Evolutionary conservation across 192 early-diverging fungal genomes (phyloP).

Genomic region (Mortierella claussenii): DNA sequence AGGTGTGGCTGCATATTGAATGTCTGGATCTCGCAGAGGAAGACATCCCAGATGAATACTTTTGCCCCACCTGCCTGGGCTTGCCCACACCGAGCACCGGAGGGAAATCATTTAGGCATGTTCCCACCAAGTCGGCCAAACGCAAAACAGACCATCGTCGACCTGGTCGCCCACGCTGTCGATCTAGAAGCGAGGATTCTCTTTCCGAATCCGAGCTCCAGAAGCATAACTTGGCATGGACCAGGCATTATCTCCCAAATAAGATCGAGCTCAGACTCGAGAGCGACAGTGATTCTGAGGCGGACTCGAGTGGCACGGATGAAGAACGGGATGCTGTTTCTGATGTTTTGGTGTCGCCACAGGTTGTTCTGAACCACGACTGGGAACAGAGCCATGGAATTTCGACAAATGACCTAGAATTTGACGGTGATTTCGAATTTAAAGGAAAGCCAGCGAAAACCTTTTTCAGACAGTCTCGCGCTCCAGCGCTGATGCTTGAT

Average conservation of each 20-base stretch:
- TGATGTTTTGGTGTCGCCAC: conserved; percentile 17
- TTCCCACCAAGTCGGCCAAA: conserved; percentile 11
- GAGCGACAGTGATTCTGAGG: conserved; percentile 7
- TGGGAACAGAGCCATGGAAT: conserved; percentile 16
- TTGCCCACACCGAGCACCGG: conserved; percentile 22
- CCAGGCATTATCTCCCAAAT: too few relatives aligned
- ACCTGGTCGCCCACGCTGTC: conserved; percentile 2
- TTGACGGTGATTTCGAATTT: conserved; percentile 14
- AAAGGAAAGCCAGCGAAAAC: neutral
- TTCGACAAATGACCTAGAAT: conserved; percentile 5
- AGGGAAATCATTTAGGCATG: conserved; percentile 43
- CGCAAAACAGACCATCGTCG: neutral
- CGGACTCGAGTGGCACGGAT: conserved; percentile 4
- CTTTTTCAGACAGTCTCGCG: conserved; percentile 34
- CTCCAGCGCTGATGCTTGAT: conserved; percentile 43
- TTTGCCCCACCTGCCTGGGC: conserved; percentile 67
- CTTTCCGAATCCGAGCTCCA: neutral
- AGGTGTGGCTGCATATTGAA: conserved; percentile 76
- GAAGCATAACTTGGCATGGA: too few relatives aligned
- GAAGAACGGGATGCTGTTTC: neutral
- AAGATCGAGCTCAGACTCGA: neutral
- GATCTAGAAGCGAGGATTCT: neutral
- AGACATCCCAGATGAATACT: conserved; percentile 68
- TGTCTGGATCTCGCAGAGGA: conserved; percentile 71
- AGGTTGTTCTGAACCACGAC: conserved; percentile 41